Conservation (phyloP, 1,284 basidiomycete species). For the Ustilago lituana region DNA sequence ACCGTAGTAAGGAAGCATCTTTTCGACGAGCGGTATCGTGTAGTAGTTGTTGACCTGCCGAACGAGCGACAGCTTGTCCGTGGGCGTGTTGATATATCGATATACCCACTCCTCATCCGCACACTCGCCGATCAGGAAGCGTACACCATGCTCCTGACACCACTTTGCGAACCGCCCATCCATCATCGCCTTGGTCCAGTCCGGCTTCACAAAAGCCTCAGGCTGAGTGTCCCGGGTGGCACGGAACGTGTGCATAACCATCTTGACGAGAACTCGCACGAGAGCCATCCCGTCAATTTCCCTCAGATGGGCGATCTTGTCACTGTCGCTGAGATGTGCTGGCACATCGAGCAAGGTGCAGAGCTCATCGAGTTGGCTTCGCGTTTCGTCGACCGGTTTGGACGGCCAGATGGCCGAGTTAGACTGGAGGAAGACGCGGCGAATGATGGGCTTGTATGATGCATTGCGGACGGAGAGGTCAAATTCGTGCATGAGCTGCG, state of each 20-base stretch:
- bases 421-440: slow-evolving; percentile 39
- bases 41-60: slow-evolving; percentile 51
- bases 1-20: slow-evolving; percentile 35
- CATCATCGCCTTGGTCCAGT: slow-evolving; percentile 43
- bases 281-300: slow-evolving; percentile 22
- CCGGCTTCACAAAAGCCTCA: slow-evolving; percentile 29
- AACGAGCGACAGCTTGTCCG: slow-evolving; percentile 9
- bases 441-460: slow-evolving; percentile 34
- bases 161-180: slow-evolving; percentile 37
- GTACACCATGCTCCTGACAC: slow-evolving; percentile 26
- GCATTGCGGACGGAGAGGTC: slow-evolving; percentile 13
- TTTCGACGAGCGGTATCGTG: slow-evolving; percentile 23
- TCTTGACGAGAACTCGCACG: slow-evolving; percentile 13
- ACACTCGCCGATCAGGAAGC: slow-evolving; percentile 42
- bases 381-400: slow-evolving; percentile 33
- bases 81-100: slow-evolving; percentile 42
- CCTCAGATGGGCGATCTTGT: slow-evolving; percentile 31
- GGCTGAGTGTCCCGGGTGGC: slow-evolving; percentile 30
- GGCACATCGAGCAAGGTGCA: slow-evolving; percentile 15
- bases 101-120: slow-evolving; percentile 46
- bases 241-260: slow-evolving; percentile 51
- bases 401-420: slow-evolving; percentile 44
- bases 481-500: slow-evolving; percentile 65
- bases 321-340: not conserved
- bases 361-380: slow-evolving; percentile 41